phyloP scores from a whole-genome alignment of 2,329 filamentous ascomycete species.

The Xylariaceae sp. region DNA sequence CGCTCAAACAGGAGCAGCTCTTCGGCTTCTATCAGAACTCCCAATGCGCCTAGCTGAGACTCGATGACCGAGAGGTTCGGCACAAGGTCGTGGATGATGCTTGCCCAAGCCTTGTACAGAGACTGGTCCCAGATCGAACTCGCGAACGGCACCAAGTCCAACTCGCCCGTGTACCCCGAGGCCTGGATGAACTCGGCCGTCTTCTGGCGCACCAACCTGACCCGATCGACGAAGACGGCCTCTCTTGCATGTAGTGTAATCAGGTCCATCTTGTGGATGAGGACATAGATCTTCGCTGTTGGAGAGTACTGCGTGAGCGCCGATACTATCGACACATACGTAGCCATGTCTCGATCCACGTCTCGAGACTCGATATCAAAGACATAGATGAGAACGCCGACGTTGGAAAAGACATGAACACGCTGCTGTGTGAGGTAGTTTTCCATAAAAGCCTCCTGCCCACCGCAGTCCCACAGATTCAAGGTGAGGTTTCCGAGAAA shows the following conservation, averaged over 20 bases:
- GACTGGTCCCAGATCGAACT: conserved; percentile 99
- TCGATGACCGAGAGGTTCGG: conserved; percentile 89
- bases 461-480: conserved; percentile 98
- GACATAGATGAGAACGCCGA: conserved; percentile 96
- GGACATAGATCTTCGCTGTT: conserved; percentile 80
- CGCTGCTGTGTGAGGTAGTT: conserved; percentile 96
- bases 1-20: conserved; percentile 94
- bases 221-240: conserved; percentile 78
- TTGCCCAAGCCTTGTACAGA: conserved; percentile 96
- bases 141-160: conserved; percentile 82
- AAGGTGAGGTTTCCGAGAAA: conserved; percentile 97
- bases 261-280: conserved; percentile 99
- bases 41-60: conserved; percentile 75
- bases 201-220: conserved; percentile 70
- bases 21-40: conserved; percentile 82
- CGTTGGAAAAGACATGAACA: conserved; percentile 92
- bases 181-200: conserved; percentile 52
- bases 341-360: conserved; percentile 86
- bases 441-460: conserved; percentile 97
- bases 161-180: conserved; percentile 34
- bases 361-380: conserved; percentile 98
- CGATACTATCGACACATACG: conserved; percentile 85
- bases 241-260: conserved; percentile 77
- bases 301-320: conserved; percentile 83
- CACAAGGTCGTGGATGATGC: conserved; percentile 96